These are phyloP conservation scores for Boletus sensibilis DNA, from an alignment of 768 basidiomycete genomes.

Conservation along the genomic window DNA sequence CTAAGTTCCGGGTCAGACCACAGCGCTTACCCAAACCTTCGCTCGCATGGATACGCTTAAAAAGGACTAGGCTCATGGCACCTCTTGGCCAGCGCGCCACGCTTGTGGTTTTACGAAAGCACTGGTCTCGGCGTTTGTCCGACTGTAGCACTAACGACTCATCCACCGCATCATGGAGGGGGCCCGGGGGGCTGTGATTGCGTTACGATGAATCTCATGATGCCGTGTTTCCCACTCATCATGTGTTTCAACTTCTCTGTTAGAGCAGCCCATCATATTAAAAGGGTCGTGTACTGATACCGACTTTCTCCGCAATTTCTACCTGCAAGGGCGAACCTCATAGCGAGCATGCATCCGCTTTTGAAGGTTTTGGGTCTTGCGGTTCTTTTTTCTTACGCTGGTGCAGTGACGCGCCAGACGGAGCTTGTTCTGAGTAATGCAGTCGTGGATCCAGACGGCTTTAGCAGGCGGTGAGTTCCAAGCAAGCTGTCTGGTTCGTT, in stretches of 20 bases:
- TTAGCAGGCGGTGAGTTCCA: slow-evolving; percentile 29
- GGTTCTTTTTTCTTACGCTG: slow-evolving; percentile 4
- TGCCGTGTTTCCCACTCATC: neutral
- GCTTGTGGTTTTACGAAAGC: neutral
- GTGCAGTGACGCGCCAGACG: slow-evolving; percentile 13
- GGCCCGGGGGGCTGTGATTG: neutral
- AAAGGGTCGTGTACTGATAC: neutral
- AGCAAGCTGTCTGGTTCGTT: neutral
- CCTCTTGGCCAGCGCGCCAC: neutral
- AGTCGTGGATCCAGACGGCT: slow-evolving; percentile 45
- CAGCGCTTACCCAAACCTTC: neutral
- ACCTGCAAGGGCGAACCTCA: neutral
- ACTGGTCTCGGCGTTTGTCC: neutral
- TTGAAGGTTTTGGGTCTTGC: slow-evolving; percentile 8
- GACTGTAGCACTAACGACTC: neutral
- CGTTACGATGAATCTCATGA: neutral
- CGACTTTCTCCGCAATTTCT: neutral
- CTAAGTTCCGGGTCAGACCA: too few species aligned
- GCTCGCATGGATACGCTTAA: neutral
- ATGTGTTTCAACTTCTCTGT: neutral
- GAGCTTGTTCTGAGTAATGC: slow-evolving; percentile 40
- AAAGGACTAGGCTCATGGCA: neutral
- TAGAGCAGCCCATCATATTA: neutral
- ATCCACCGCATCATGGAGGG: neutral
- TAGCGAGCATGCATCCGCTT: slow-evolving; percentile 11